phyloP scores from a whole-genome alignment of 805 yeast species.

The Vanderwaltozyma tropicalis region DNA sequence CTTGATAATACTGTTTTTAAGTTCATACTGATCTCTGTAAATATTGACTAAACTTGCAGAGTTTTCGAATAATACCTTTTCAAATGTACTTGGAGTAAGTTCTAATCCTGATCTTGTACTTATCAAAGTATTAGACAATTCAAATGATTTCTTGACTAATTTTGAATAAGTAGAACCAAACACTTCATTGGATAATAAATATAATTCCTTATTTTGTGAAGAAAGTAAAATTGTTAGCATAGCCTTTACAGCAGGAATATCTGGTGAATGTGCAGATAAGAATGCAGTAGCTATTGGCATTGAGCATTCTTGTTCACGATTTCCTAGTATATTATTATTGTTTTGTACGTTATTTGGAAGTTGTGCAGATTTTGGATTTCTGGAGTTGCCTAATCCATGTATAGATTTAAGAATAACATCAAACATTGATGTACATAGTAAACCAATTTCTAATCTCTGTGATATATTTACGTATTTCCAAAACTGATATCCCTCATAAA shows the following conservation, averaged over 20 bases:
- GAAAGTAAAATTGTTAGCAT: slow-evolving; percentile 13
- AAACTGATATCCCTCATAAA: slow-evolving; percentile 62
- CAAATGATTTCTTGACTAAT: slow-evolving; percentile 43
- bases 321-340: slow-evolving; percentile 36
- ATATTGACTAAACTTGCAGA: slow-evolving; percentile 48
- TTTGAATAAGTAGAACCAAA: slow-evolving; percentile 11
- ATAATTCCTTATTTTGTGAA: slow-evolving; percentile 8
- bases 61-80: slow-evolving; percentile 44
- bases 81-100: slow-evolving; percentile 52
- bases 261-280: slow-evolving; percentile 40
- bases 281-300: slow-evolving; percentile 45
- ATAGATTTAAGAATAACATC: slow-evolving; percentile 41
- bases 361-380: too few relatives aligned
- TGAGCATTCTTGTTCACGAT: slow-evolving; percentile 45
- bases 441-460: slow-evolving; percentile 56
- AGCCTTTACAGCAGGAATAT: slow-evolving; percentile 32
- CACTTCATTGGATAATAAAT: slow-evolving; percentile 27
- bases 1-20: slow-evolving; percentile 44
- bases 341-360: too few relatives aligned
- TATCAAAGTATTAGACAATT: slow-evolving; percentile 47
- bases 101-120: slow-evolving; percentile 44
- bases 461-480: slow-evolving; percentile 53
- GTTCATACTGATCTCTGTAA: slow-evolving; percentile 35
- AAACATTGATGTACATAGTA: slow-evolving; percentile 43
- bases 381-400: slow-evolving; percentile 38